Percentiles rank a stretch among this genome's conserved stretches.
These are phyloP conservation scores for Cladosporium sp. DNA, from an alignment of 2,329 filamentous ascomycete genomes.

Conservation along the genomic window DNA sequence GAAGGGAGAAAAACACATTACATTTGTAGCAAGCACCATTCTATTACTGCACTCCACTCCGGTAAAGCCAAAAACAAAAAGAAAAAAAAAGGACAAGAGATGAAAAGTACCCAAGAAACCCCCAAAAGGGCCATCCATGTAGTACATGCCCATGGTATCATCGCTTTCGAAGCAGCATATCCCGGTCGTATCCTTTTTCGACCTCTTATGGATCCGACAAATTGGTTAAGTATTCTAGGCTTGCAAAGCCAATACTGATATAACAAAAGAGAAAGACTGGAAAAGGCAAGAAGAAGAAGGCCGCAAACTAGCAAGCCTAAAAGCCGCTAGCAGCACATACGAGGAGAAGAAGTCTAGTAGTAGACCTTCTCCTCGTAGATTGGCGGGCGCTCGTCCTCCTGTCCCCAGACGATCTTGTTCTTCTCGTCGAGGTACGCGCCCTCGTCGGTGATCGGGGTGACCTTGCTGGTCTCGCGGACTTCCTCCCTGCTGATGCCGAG, in stretches of 20 bases:
- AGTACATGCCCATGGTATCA: neutral
- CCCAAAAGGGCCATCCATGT: neutral
- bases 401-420: conserved; percentile 56
- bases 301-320: neutral
- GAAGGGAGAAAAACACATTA: neutral
- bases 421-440: conserved; percentile 68
- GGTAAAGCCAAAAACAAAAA: too few species aligned
- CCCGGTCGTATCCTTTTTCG: neutral
- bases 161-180: neutral
- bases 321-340: too few species aligned
- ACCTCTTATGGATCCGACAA: too few species aligned
- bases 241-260: too few species aligned
- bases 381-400: conserved; percentile 50
- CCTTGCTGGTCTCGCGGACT: conserved; percentile 63
- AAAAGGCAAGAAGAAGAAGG: neutral
- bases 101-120: too few species aligned
- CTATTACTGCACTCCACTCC: too few species aligned
- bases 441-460: conserved; percentile 78
- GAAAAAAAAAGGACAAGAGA: neutral
- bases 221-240: too few species aligned
- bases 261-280: neutral
- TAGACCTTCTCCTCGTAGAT: conserved; percentile 56
- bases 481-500: conserved; percentile 75
- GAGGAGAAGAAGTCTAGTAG: conserved; percentile 35
- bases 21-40: neutral